These are phyloP conservation scores for Flaveria linearis DNA, from an alignment of 129 eudicot species.

Conservation along the genomic window DNA sequence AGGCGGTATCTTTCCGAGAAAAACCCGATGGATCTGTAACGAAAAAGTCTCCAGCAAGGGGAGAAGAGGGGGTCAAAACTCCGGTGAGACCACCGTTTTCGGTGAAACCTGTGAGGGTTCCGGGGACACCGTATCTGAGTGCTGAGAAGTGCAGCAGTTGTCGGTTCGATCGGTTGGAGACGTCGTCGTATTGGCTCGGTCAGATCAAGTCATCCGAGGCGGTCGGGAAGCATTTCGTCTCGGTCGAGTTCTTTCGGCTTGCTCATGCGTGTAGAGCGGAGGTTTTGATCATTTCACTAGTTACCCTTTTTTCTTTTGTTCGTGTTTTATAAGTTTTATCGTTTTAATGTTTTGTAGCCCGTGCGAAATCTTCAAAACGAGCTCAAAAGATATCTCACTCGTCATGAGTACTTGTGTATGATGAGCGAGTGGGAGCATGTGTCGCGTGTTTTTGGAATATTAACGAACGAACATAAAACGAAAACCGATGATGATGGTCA, in stretches of 20 bases:
- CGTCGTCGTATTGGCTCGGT: conserved; percentile 64
- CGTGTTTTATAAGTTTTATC: neutral
- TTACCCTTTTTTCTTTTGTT: neutral
- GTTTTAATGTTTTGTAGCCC: conserved; percentile 40
- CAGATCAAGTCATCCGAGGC: conserved; percentile 67
- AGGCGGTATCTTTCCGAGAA: conserved; percentile 50
- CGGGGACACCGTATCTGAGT: conserved; percentile 58
- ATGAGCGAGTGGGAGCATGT: conserved; percentile 53
- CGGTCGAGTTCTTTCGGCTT: conserved; percentile 61
- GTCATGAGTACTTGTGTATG: conserved; percentile 40
- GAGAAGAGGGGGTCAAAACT: conserved; percentile 41
- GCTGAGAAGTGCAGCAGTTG: conserved; percentile 74
- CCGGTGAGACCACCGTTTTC: conserved; percentile 54
- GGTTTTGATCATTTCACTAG: conserved; percentile 24
- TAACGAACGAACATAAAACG: conserved; percentile 35
- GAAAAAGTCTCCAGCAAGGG: conserved; percentile 25
- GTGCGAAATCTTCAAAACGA: conserved; percentile 45
- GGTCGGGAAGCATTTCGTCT: conserved; percentile 64
- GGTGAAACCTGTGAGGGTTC: conserved; percentile 28
- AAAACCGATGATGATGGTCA: conserved; percentile 6
- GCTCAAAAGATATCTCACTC: conserved; percentile 49
- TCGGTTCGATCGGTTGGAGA: conserved; percentile 59
- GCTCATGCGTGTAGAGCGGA: conserved; percentile 66
- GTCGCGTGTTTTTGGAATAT: conserved; percentile 43
- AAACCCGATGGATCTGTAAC: conserved; percentile 25